Evolutionary conservation across 805 yeast genomes (phyloP).

Genomic region (Candida verbasci): DNA sequence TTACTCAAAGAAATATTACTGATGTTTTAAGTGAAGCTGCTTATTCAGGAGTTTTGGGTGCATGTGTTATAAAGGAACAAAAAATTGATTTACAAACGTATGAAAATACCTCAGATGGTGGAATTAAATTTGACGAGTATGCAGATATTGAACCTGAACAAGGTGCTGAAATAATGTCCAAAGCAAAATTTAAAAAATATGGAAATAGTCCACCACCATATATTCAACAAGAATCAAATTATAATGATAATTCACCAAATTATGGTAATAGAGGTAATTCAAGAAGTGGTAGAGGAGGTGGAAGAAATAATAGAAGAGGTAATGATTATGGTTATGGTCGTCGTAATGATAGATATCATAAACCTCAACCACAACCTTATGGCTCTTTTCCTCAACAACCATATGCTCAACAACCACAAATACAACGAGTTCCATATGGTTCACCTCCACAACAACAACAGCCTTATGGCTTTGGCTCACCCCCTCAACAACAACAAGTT

Average conservation of each 20-base stretch:
- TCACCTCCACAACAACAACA: conserved; percentile 5
- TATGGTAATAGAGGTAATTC: conserved; percentile 4
- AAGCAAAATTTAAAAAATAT: conserved; percentile 32
- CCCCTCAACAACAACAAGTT: conserved; percentile 8
- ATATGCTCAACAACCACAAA: conserved; percentile 10
- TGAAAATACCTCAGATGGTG: conserved; percentile 64
- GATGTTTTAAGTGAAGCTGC: conserved; percentile 68
- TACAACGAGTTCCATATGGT: conserved; percentile 9
- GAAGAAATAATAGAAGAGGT: conserved; percentile 12
- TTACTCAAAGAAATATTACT: conserved; percentile 22
- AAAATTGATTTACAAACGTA: conserved; percentile 69
- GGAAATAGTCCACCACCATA: conserved; percentile 15
- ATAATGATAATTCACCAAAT: conserved; percentile 9
- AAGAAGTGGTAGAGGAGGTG: conserved; percentile 10
- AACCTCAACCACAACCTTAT: conserved; percentile 12
- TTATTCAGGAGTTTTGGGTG: conserved; percentile 70
- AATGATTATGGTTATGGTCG: conserved; percentile 10
- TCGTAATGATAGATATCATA: conserved; percentile 4
- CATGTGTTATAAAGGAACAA: conserved; percentile 55
- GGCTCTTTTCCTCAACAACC: conserved; percentile 11
- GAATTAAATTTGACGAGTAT: conserved; percentile 80
- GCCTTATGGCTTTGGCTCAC: conserved; percentile 9
- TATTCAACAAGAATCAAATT: conserved; percentile 10
- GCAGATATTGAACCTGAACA: conserved; percentile 61
- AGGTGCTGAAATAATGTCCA: conserved; percentile 55